A percentile compares a stretch with the other conserved stretches of the same genome.
These are phyloP conservation scores for Podaxis sp. DNA, from an alignment of 768 basidiomycete species.

Conservation along the genomic window DNA sequence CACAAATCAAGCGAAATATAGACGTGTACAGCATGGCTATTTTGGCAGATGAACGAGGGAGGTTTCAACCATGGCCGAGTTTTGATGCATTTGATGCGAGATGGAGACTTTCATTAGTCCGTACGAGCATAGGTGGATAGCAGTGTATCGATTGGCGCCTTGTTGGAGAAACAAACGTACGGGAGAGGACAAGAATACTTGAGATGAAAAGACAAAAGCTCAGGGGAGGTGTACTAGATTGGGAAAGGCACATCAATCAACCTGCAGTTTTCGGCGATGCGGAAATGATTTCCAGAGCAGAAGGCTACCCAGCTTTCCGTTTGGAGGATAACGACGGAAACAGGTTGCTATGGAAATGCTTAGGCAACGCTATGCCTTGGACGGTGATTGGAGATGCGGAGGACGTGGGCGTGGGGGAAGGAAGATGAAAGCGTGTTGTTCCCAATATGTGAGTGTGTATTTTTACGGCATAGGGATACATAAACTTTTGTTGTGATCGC, in stretches of 20 bases:
- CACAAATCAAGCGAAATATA: conserved; percentile 10
- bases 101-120: neutral
- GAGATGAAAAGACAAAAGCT: neutral
- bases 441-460: conserved; percentile 16
- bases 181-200: neutral
- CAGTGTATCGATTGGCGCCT: neutral
- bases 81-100: conserved; percentile 8
- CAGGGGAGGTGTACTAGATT: neutral
- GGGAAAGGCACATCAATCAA: neutral
- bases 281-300: conserved; percentile 4
- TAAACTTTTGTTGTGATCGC: conserved; percentile 16
- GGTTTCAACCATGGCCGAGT: conserved; percentile 8
- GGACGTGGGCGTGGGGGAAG: neutral
- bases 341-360: conserved; percentile 14
- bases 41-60: conserved; percentile 12
- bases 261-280: neutral
- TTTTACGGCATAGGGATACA: conserved; percentile 17
- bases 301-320: neutral
- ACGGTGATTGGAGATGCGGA: conserved; percentile 11
- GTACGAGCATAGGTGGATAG: neutral
- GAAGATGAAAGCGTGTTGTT: conserved; percentile 5
- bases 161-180: neutral
- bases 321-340: conserved; percentile 7
- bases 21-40: conserved; percentile 11
- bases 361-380: neutral